Percentiles rank a stretch among this genome's conserved stretches.
These are phyloP conservation scores for Syzygium syzygioides DNA, from an alignment of 441 rosid genomes.

Conservation along the genomic window DNA sequence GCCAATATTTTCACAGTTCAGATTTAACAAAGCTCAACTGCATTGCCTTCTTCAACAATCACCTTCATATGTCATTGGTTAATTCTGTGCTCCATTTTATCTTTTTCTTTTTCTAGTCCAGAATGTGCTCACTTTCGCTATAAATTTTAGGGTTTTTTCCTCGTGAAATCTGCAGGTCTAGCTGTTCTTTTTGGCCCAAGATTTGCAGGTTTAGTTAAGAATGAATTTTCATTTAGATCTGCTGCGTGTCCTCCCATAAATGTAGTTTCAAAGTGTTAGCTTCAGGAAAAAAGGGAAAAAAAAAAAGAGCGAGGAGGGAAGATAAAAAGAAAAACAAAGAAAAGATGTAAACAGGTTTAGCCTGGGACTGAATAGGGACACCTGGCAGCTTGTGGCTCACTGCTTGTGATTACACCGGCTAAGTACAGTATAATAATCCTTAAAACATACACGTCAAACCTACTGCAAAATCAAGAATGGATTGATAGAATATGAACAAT, in stretches of 20 bases:
- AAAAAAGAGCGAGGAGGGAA: not conserved
- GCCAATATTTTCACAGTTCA: not conserved
- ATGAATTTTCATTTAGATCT: not conserved
- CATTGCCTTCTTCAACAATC: not conserved
- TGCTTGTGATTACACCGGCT: not conserved
- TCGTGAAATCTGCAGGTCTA: not conserved
- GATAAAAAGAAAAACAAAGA: not conserved
- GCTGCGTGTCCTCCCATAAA: not conserved
- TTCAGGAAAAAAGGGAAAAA: not conserved
- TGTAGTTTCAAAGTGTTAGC: not conserved
- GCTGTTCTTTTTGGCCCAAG: not conserved
- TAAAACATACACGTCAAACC: accelerated
- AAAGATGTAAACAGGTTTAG: not conserved
- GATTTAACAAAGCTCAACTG: not conserved
- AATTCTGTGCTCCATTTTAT: not conserved
- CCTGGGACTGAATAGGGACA: not conserved
- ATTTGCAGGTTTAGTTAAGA: not conserved
- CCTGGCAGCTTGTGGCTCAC: not conserved
- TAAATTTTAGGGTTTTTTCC: not conserved
- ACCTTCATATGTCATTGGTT: not conserved
- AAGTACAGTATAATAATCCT: not conserved
- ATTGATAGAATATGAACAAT: not conserved
- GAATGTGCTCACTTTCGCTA: not conserved
- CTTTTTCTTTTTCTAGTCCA: not conserved
- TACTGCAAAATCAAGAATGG: not conserved